phyloP scores from a whole-genome alignment of 202 grass and related monocot species.

The Setaria viridis region DNA sequence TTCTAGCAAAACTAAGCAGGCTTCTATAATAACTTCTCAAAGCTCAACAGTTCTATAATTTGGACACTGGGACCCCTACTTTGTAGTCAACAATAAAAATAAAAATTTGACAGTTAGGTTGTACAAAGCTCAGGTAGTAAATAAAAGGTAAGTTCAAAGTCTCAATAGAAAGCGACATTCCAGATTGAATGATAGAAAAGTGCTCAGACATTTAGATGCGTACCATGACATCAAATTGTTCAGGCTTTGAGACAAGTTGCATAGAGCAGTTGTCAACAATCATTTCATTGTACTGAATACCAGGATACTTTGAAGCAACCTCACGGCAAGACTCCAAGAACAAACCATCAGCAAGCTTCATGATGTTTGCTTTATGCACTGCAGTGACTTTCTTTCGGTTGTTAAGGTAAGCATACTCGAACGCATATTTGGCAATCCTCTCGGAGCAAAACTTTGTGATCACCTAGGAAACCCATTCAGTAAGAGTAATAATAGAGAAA shows the following conservation, averaged over 20 bases:
- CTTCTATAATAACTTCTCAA: background rate
- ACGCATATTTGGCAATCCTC: constrained; percentile 85
- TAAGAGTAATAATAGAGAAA: constrained; percentile 45
- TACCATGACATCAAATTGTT: constrained; percentile 96
- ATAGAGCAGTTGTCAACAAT: constrained; percentile 94
- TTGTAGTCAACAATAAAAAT: constrained; percentile 10
- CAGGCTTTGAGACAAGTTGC: constrained; percentile 91
- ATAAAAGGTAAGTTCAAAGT: background rate
- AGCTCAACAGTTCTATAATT: constrained; percentile 3
- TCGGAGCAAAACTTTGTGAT: constrained; percentile 95
- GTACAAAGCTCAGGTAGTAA: background rate
- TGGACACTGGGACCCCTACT: background rate
- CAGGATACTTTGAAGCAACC: constrained; percentile 80
- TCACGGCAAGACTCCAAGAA: constrained; percentile 91
- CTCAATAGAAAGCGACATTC: background rate
- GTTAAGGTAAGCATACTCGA: constrained; percentile 91
- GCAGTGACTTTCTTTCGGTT: constrained; percentile 91
- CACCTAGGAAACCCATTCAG: constrained; percentile 72
- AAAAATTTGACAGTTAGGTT: background rate
- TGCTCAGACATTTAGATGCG: constrained; percentile 37
- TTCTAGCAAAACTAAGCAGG: background rate
- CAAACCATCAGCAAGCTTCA: constrained; percentile 94
- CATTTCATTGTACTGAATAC: constrained; percentile 89
- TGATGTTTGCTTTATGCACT: constrained; percentile 94
- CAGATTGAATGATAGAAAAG: background rate